Base-by-base conservation (phyloP, 768 basidiomycete genomes). In the Amanita pallidorosea region DNA sequence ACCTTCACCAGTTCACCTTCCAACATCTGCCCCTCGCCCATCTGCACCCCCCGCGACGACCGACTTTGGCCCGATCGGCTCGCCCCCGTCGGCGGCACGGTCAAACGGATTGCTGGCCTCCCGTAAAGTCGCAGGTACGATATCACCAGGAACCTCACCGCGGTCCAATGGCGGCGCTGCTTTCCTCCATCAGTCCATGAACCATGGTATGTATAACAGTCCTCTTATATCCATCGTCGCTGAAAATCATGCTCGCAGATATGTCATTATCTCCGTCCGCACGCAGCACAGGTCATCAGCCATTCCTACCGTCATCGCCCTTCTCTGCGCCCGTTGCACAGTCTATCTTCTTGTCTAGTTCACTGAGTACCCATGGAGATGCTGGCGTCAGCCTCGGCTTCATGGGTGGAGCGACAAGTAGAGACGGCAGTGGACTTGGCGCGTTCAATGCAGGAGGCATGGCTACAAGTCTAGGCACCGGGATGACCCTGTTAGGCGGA, bases 11-110 rank as follows among this genome's bases (percentile, higher is more conserved):
- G 68, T 69, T 11, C 71, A 77, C 1, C 71, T 83, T 27, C 81
- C 83, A 0, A 67, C 76, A 25, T 80, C 74, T 29, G 75, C 75
- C 0, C 79, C 79, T 11, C 80, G 79, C 34, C 62, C 66, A 7
- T 65, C 69, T 12, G 60, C 61, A 42, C 55, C 71, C 31, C 62
- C 69, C 47, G 60, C 68, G 37, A 61, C 70, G 42, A 67, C 70
- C 43, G 86, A 87, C 61, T 83, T 87, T 57, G 88, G 88, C 7
- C 87, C 89, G 13, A 88, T 91, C 54, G 89, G 89, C 2, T 88
- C 87, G 3, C 85, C 88, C 84, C 89, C 1, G 75, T 65, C 45
- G 67, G 69, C 36, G 61, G 65, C 17, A 51, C 57, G 38, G 52
- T 55, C 25, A 51, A 67, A 31, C 60, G 62, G 2, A 13, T 57